Conservation (phyloP, 345 rosid genomes). For the Camelina neglecta region DNA sequence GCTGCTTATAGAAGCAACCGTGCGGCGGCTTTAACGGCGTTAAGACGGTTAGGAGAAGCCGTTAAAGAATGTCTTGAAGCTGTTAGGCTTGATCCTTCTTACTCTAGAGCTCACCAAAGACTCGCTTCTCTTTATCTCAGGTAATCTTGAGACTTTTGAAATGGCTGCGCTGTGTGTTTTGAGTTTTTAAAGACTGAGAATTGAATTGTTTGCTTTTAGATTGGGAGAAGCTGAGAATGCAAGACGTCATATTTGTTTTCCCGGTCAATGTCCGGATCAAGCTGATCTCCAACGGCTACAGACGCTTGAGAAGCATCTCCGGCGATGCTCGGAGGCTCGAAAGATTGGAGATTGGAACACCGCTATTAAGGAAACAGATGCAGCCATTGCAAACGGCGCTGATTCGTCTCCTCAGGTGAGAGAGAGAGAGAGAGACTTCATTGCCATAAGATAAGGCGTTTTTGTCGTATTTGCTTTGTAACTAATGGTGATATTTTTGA, state of each 20-base stretch:
- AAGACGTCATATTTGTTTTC: constrained; percentile 58
- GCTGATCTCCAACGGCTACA: constrained; percentile 75
- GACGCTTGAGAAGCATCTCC: constrained; percentile 78
- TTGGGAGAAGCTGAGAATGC: constrained; percentile 81
- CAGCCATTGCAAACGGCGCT: constrained; percentile 75
- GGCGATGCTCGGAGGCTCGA: constrained; percentile 70
- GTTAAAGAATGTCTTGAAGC: constrained; percentile 91
- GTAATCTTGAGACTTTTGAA: constrained; percentile 36
- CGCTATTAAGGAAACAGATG: constrained; percentile 69
- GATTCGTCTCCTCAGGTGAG: constrained; percentile 84
- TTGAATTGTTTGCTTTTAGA: constrained; percentile 50
- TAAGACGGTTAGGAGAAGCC: constrained; percentile 75
- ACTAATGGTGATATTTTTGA: constrained; percentile 27
- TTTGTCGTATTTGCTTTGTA: neutral
- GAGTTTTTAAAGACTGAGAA: constrained; percentile 3
- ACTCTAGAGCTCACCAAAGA: constrained; percentile 81
- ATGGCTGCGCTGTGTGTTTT: neutral
- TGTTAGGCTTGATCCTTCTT: constrained; percentile 69
- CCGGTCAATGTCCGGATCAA: constrained; percentile 74
- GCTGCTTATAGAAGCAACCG: constrained; percentile 80
- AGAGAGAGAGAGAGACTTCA: neutral
- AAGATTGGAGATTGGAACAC: constrained; percentile 81
- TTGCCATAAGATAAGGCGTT: neutral
- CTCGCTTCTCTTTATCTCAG: constrained; percentile 81
- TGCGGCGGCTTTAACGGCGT: constrained; percentile 83